Evolutionary conservation across 1,284 basidiomycete species (phyloP), one percentile per base, ranked within the genome.

Genomic region (Apiotrichum sp.): DNA sequence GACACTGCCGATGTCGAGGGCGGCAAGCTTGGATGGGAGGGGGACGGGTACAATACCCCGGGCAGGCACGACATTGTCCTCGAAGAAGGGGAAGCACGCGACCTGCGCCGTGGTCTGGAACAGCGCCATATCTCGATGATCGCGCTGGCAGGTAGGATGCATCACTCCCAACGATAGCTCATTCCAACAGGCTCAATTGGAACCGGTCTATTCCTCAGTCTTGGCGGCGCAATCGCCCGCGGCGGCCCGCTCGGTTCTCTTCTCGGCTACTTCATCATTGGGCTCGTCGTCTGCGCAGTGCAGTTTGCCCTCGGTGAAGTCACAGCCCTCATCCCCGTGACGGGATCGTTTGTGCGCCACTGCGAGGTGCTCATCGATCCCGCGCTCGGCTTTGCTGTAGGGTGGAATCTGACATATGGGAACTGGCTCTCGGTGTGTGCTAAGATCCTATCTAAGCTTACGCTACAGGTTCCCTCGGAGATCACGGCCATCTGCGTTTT

Each of bases 201-300:
- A n/a, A 88, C 86, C 1, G 86, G 87, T 67, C 79, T 89, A 33
- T 90, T 91, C 78, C 79, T 91, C 50, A 87, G 87, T 56, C 85
- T 87, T 6, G 89, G 88, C 10, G 74, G 79, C 42, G 69, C 73
- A 3, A 67, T 80, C n/a, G 57, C 68, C 14, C 64, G 57, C 9
- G 76, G 73, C 33, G 78, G 77, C n/a, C 78, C 78, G 9, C 62
- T 74, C 44, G 75, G 74, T 35, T 32, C 59, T 2, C 58, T 62
- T n/a, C 50, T 61, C 22, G 65, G 47, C 3, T 67, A 61, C 57
- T 22, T 50, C 4, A 22, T 63, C 52, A 59, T 64, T 46, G 64
- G 62, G 9, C 49, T 65, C 9, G 56, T 69, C 47, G 65, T 63
- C 14, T 67, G 62, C 54, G 58, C 58, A 1, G 62, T 67, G 6